Conservation (phyloP, 768 basidiomycete species). For the Tricholoma sp. region DNA sequence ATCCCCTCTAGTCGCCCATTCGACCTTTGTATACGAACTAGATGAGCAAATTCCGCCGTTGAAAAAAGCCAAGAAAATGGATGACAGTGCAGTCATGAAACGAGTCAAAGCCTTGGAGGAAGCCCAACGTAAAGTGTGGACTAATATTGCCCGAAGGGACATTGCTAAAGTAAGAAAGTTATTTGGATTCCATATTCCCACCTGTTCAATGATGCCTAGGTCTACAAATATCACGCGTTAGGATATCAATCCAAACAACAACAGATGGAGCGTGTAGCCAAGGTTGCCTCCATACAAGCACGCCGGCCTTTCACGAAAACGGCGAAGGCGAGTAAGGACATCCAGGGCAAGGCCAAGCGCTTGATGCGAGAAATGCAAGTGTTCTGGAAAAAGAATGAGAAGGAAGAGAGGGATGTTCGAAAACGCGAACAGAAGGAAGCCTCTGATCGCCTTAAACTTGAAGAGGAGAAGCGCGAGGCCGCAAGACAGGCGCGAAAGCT, state of each 20-base stretch:
- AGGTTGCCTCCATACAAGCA: constrained; percentile 70
- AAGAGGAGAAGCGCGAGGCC: constrained; percentile 92
- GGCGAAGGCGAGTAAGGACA: constrained; percentile 74
- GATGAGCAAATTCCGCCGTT: constrained; percentile 66
- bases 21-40: constrained; percentile 65
- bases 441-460: constrained; percentile 76
- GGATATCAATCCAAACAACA: constrained; percentile 62
- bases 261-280: constrained; percentile 73
- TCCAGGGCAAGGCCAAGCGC: constrained; percentile 79
- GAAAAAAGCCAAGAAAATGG: constrained; percentile 73
- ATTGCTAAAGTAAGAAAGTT: constrained; percentile 61
- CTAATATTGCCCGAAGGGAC: constrained; percentile 79
- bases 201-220: constrained; percentile 37
- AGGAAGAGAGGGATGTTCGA: constrained; percentile 88
- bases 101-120: constrained; percentile 77
- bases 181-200: not conserved
- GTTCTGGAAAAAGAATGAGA: constrained; percentile 98
- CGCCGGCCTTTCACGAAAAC: constrained; percentile 71
- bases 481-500: constrained; percentile 93
- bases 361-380: constrained; percentile 95
- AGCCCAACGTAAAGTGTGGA: constrained; percentile 85
- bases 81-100: constrained; percentile 66
- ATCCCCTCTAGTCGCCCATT: constrained; percentile 56
- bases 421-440: constrained; percentile 96
- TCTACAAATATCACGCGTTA: constrained; percentile 69